Conservation (phyloP, 2,329 filamentous ascomycete genomes). For the Pseudogymnoascus sp. region DNA sequence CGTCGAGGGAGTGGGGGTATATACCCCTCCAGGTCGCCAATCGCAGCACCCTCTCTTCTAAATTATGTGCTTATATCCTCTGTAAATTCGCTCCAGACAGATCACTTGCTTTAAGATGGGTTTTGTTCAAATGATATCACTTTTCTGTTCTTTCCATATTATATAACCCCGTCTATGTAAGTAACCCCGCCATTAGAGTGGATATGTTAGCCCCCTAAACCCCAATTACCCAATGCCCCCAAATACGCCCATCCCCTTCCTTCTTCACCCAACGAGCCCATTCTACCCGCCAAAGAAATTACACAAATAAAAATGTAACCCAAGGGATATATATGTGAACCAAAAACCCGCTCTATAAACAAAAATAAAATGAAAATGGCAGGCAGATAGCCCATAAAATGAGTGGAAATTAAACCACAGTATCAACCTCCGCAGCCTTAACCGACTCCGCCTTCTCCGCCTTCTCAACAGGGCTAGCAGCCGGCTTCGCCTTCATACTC, state of each 20-base stretch:
- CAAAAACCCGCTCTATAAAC: background rate
- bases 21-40: too few relatives aligned
- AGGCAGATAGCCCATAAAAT: background rate
- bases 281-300: background rate
- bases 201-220: background rate
- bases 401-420: background rate
- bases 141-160: background rate
- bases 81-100: too few relatives aligned
- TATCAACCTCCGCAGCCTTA: background rate
- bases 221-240: background rate
- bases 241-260: background rate
- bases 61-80: too few relatives aligned
- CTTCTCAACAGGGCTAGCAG: background rate
- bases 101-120: background rate
- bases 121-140: background rate
- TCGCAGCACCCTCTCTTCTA: too few relatives aligned
- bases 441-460: background rate
- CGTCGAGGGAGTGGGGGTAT: too few relatives aligned
- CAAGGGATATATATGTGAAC: slow-evolving; percentile 1
- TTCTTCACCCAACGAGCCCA: background rate
- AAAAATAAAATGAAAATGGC: background rate
- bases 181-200: background rate
- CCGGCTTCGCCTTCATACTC: slow-evolving; percentile 13
- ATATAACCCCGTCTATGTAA: background rate
- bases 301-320: background rate